Percentiles rank a stretch among this genome's conserved stretches.
phyloP scores from a whole-genome alignment of 2,329 filamentous ascomycete species.

The Arthrobotrys conoides region DNA sequence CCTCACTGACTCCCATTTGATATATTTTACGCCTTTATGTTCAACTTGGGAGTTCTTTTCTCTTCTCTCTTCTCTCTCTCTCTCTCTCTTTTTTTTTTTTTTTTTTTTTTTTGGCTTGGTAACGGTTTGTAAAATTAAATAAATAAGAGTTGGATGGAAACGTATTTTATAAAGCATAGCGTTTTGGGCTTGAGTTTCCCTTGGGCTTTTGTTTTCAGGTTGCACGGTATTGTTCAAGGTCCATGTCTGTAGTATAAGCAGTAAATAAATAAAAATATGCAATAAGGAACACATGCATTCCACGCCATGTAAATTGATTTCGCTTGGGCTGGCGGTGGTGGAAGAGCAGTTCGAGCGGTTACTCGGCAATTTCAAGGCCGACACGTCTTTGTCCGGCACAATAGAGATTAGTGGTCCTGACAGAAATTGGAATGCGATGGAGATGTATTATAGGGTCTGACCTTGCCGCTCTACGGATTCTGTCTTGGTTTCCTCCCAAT shows the following conservation, averaged over 20 bases:
- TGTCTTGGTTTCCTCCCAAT: constrained; percentile 87
- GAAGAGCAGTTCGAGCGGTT: background rate
- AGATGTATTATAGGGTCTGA: constrained; percentile 74
- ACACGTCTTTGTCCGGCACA: constrained; percentile 28
- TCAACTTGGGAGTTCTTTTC: background rate
- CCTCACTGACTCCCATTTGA: background rate
- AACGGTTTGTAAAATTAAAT: background rate
- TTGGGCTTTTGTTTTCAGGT: constrained; percentile 11
- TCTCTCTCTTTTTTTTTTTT: background rate
- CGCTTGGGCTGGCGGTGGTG: background rate
- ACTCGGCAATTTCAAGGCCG: constrained; percentile 41
- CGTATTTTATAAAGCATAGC: constrained; percentile 10
- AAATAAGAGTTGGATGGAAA: background rate
- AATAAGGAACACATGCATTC: background rate
- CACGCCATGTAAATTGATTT: background rate
- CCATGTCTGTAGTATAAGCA: constrained; percentile 15
- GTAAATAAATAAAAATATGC: background rate
- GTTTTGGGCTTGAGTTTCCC: constrained; percentile 25
- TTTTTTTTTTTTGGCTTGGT: background rate
- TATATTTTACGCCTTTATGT: background rate
- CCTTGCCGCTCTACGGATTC: constrained; percentile 84
- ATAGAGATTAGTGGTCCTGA: background rate
- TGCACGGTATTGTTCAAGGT: constrained; percentile 2
- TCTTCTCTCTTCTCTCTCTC: background rate
- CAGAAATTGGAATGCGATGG: background rate